Percentiles rank a stretch among this genome's conserved stretches.
phyloP scores from a whole-genome alignment of 371 early-diverging fungal species.

The Smittium mucronatum region DNA sequence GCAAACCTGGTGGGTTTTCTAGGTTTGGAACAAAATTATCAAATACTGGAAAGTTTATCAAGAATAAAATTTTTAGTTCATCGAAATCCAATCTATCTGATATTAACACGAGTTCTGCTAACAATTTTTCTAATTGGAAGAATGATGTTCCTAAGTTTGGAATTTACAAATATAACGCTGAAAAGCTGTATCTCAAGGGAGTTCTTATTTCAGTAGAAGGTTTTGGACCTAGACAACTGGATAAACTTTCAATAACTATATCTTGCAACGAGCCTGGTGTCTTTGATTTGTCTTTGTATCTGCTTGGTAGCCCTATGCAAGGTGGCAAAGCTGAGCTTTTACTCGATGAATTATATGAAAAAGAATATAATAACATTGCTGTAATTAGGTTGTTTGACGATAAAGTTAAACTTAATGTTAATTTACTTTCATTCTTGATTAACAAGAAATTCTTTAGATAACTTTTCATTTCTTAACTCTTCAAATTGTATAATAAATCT shows the following conservation, averaged over 20 bases:
- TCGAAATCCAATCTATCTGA: background rate
- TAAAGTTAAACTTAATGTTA: slow-evolving; percentile 86
- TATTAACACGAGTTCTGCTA: slow-evolving; percentile 33
- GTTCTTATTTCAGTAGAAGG: slow-evolving; percentile 74
- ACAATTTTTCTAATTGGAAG: background rate
- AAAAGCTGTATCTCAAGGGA: slow-evolving; percentile 80
- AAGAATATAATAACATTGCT: slow-evolving; percentile 82
- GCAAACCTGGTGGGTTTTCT: slow-evolving; percentile 23
- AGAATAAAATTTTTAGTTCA: background rate
- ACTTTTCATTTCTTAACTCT: background rate
- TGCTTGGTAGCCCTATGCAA: slow-evolving; percentile 60
- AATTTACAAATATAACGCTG: slow-evolving; percentile 92
- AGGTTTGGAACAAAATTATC: slow-evolving; percentile 21
- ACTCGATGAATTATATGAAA: slow-evolving; percentile 85
- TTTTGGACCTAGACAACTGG: slow-evolving; percentile 67
- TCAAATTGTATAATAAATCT: too few species aligned
- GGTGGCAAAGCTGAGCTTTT: slow-evolving; percentile 62
- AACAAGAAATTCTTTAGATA: slow-evolving; percentile 79
- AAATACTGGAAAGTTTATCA: background rate
- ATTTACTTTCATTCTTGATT: slow-evolving; percentile 81
- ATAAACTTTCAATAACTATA: slow-evolving; percentile 75
- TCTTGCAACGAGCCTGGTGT: slow-evolving; percentile 86
- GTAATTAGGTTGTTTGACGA: slow-evolving; percentile 80
- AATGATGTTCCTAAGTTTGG: slow-evolving; percentile 63
- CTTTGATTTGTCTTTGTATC: slow-evolving; percentile 71